Evolutionary conservation across 2,329 filamentous ascomycete species (phyloP).

Genomic region (Aspergillus alliaceus): DNA sequence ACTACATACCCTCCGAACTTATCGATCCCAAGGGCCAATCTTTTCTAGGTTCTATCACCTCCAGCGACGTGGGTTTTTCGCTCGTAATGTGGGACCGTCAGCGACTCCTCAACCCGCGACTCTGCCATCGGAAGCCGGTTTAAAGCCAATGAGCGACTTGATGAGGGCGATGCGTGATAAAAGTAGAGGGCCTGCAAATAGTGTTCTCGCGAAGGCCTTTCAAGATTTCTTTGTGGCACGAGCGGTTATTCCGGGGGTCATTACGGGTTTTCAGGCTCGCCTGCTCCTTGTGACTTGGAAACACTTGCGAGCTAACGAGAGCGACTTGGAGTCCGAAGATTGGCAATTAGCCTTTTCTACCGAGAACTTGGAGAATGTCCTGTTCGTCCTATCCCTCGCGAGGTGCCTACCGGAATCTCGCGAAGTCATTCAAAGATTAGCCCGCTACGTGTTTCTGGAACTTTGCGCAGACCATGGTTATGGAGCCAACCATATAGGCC

Average conservation of each 20-base stretch:
- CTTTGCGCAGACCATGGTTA: conserved; percentile 43
- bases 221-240: conserved; percentile 62
- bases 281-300: conserved; percentile 60
- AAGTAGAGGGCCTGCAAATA: conserved; percentile 62
- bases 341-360: conserved; percentile 39
- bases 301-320: conserved; percentile 52
- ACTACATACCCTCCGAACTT: conserved; percentile 30
- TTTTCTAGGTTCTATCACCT: conserved; percentile 36
- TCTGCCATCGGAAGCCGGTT: conserved; percentile 63
- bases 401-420: conserved; percentile 37
- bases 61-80: conserved; percentile 33
- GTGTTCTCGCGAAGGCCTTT: conserved; percentile 67
- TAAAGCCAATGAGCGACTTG: conserved; percentile 70
- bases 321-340: conserved; percentile 31
- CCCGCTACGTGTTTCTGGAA: conserved; percentile 38
- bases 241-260: conserved; percentile 50
- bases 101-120: conserved; percentile 55
- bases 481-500: conserved; percentile 37
- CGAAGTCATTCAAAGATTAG: conserved; percentile 40
- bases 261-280: conserved; percentile 66
- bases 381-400: conserved; percentile 40
- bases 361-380: conserved; percentile 40
- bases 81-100: conserved; percentile 36
- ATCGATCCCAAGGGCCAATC: conserved; percentile 30
- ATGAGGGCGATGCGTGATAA: conserved; percentile 62